Evolutionary conservation across 768 basidiomycete species (phyloP), one percentile per base, ranked within the genome.

Genomic region (Mycena venus): DNA sequence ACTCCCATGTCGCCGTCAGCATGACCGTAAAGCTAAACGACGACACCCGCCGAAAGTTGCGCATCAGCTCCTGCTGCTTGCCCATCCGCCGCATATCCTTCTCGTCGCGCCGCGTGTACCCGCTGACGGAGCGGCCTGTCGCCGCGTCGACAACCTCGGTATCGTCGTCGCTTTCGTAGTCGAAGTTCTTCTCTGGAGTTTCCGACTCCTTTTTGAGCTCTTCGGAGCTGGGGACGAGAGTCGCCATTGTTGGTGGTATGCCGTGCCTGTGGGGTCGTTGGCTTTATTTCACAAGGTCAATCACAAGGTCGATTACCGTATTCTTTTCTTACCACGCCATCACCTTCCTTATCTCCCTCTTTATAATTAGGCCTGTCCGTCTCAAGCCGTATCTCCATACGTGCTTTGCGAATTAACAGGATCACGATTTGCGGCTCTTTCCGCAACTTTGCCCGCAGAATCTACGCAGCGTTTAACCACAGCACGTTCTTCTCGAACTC

Each of bases 61-160:
- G 67, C 67, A 68, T 68, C 67, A 68, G 67, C 67, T 68, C 67
- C 67, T 68, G 67, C 67, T 68, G 67, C 56, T 68, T 68, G 67
- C 67, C 67, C 56, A 68, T 68, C 67, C 67, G 67, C 67, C 67
- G 67, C 67, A 68, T 68, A 68, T 68, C 67, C 42, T 59, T 68
- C 55, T 58, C 67, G 67, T 68, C 67, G 56, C 67, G 56, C 67
- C 67, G 55, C 55, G 67, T 68, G 67, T 68, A 68, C 67, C 67
- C 67, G 56, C 67, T 68, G 55, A 68, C 31, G 44, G 67, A 68
- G 29, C 40, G 67, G 56, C 67, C 67, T 56, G 67, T 68, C 56
- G 67, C 56, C 56, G 56, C 56, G 29, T 68, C 67, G 67, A 68
- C 40, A 68, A 68, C 67, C 56, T 68, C 67, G 55, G 56, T 68